Conservation (phyloP, 371 early-diverging fungal species). For the Fennellomyces sp. region DNA sequence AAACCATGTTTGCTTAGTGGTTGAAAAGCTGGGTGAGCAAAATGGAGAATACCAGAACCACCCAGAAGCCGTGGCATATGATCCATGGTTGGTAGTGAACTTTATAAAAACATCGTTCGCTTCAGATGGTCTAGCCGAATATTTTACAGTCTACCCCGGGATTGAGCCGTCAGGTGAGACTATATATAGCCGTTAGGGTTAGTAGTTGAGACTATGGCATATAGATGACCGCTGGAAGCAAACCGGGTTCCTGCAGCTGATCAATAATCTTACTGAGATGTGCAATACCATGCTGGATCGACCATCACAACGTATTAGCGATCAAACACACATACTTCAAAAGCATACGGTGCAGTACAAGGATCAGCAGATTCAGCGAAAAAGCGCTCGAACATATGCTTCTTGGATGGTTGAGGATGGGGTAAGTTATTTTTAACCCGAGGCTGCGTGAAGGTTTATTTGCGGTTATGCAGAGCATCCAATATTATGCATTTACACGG, state of each 20-base stretch:
- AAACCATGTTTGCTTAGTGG: background rate
- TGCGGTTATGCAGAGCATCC: background rate
- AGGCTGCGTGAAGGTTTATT: background rate
- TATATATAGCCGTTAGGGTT: background rate
- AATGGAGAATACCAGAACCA: background rate
- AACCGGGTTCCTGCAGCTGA: background rate
- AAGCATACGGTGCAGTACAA: background rate
- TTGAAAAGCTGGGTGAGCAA: background rate
- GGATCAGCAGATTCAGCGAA: background rate
- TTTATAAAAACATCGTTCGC: slow-evolving; percentile 6
- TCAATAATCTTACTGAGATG: background rate
- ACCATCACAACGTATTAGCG: background rate
- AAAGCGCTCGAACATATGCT: background rate
- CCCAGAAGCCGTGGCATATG: background rate
- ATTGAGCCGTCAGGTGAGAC: background rate
- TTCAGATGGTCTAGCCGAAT: slow-evolving; percentile 1
- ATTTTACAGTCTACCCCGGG: slow-evolving; percentile 3
- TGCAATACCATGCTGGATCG: slow-evolving; percentile 2
- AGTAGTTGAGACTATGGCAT: background rate
- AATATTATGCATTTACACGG: slow-evolving; percentile 4
- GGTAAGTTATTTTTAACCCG: background rate
- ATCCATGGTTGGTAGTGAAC: slow-evolving; percentile 2
- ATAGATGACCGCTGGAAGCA: background rate
- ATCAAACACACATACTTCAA: background rate
- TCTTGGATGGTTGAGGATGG: slow-evolving; percentile 7